These are phyloP conservation scores for Nakazawaea holstii DNA, from an alignment of 805 yeast species.

Conservation along the genomic window DNA sequence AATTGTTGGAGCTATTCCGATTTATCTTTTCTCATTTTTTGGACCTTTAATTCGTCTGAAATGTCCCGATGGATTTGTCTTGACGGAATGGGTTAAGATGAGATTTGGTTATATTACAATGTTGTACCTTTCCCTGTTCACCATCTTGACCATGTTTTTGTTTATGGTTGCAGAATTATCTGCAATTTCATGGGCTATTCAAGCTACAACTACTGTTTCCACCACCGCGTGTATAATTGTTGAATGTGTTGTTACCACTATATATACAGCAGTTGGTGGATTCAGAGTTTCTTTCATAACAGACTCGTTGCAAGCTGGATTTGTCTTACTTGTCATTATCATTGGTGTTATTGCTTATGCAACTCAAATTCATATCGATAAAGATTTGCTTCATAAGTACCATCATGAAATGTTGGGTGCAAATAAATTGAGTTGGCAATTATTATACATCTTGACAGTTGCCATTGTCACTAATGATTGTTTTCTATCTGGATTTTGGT, in stretches of 20 bases:
- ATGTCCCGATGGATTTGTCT: constrained; percentile 86
- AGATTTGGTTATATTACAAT: constrained; percentile 73
- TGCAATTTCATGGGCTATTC: constrained; percentile 72
- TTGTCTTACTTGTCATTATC: constrained; percentile 61
- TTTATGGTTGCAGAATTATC: constrained; percentile 86
- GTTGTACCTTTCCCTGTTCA: constrained; percentile 71
- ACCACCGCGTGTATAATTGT: constrained; percentile 80
- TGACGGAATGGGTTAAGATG: constrained; percentile 91
- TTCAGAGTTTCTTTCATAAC: constrained; percentile 84
- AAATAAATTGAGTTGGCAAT: constrained; percentile 81
- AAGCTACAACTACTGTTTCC: constrained; percentile 69
- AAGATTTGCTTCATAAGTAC: constrained; percentile 56
- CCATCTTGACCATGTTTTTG: constrained; percentile 77
- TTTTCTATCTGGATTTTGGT: constrained; percentile 90
- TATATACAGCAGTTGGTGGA: constrained; percentile 86
- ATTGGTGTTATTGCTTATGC: constrained; percentile 80
- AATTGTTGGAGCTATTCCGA: constrained; percentile 75
- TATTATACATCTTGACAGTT: constrained; percentile 74
- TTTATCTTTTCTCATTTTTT: constrained; percentile 71
- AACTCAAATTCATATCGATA: constrained; percentile 53
- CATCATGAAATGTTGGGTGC: constrained; percentile 60
- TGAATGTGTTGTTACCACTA: constrained; percentile 81
- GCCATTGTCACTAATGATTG: constrained; percentile 90
- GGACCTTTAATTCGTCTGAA: constrained; percentile 76
- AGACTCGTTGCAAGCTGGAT: constrained; percentile 77